phyloP scores from a whole-genome alignment of 305 asterid species.

The Fraxinus latifolia region DNA sequence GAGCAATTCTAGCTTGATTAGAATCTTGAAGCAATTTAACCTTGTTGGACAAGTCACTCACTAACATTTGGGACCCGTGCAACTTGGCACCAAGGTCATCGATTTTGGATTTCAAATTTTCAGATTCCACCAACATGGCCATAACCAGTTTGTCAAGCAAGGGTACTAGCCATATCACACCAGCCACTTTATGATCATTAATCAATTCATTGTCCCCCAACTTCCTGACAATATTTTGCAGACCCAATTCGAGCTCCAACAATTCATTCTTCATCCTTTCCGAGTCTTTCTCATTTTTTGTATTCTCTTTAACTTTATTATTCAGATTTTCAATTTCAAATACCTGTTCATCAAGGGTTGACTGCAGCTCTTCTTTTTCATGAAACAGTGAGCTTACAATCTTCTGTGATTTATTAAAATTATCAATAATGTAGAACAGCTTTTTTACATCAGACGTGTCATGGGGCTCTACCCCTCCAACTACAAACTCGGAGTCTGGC shows the following conservation, averaged over 20 bases:
- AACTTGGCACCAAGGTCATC: slow-evolving; percentile 72
- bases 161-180: slow-evolving; percentile 40
- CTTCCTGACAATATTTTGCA: slow-evolving; percentile 54
- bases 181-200: slow-evolving; percentile 44
- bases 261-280: slow-evolving; percentile 48
- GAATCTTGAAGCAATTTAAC: slow-evolving; percentile 65
- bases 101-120: slow-evolving; percentile 51
- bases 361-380: slow-evolving; percentile 61
- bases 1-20: slow-evolving; percentile 37
- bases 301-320: slow-evolving; percentile 45
- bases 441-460: slow-evolving; percentile 48
- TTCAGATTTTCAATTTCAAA: slow-evolving; percentile 57
- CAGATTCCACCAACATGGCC: slow-evolving; percentile 52
- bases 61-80: slow-evolving; percentile 54
- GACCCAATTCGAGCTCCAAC: slow-evolving; percentile 52
- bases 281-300: slow-evolving; percentile 36
- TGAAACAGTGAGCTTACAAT: slow-evolving; percentile 43
- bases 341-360: slow-evolving; percentile 48
- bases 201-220: slow-evolving; percentile 62
- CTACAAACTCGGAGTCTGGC: slow-evolving; percentile 38
- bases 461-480: slow-evolving; percentile 37
- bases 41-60: slow-evolving; percentile 69
- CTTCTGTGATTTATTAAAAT: slow-evolving; percentile 44
- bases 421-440: slow-evolving; percentile 68
- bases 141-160: slow-evolving; percentile 60